Evolutionary conservation across 768 basidiomycete species (phyloP), one percentile per base, ranked within the genome.

Genomic region (Mycena albidolilacea): DNA sequence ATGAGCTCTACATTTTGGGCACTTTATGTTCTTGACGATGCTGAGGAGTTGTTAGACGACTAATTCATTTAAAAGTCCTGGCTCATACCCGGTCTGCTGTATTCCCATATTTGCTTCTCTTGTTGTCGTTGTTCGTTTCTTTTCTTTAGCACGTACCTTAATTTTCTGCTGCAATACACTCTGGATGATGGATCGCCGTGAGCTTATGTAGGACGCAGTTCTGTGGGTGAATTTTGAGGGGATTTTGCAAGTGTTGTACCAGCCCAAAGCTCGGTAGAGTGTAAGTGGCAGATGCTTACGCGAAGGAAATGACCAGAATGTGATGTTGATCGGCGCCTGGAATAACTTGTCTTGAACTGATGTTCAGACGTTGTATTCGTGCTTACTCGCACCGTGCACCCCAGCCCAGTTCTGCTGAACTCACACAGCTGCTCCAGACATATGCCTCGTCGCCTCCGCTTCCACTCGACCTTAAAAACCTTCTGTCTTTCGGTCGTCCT

Each of bases 401-500:
- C 12, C 84, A 85, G 55, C 87, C 89, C 4, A 82, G 86, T 17
- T 86, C 88, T 37, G 80, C 84, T 10, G 87, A 93, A 76, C 81
- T 91, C 43, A 86, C 89, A 8, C 85, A 89, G 41, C 85, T 95
- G 30, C 83, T 95, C 35, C 87, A 90, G 37, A 86, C 89, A 72
- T 92, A 91, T 79, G 89, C 90, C 23, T 85, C 88, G 54, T 89
- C 92, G 66, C 84, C 89, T 48, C 89, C 90, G n/a, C 87, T 88
- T 17, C 90, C 93, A 14, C 84, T 96, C 60, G 92, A 93, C 52
- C 89, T 96, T 8, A 88, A 90, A 23, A 90, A 91, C 5, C 85
- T 96, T 7, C 85, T 96, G 14, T 92, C 94, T 17, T 93, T 92
- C 78, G 94, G 93, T 35, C 90, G 89, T 54, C 93, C 95, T 54